Evolutionary conservation across 2,329 filamentous ascomycete genomes (phyloP), one percentile per base, ranked within the genome.

Genomic region (Magnaporthales sp.): DNA sequence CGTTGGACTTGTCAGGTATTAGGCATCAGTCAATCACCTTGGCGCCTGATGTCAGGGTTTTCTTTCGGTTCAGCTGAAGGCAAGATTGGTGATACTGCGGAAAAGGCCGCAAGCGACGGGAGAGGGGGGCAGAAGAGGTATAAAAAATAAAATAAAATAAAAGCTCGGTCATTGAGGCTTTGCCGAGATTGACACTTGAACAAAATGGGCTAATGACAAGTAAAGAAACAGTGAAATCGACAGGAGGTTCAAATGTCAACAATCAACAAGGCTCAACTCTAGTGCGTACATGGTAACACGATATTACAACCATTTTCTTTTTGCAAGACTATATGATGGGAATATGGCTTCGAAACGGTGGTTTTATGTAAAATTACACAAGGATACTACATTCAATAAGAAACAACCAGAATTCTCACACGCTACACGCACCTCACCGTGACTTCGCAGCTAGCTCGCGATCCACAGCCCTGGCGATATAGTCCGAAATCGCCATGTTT

Each of bases 401-500:
- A 46, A 2, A 46, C 8, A 19, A n/a, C 15, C 38, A 46, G n/a
- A 46, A 2, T 46, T 19, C 19, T 46, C 4, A 46, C 5, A 30
- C 22, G 9, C 27, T 62, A 8, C 27, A 29, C 19, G 5, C 13
- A 19, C 61, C 9, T 63, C n/a, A 32, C 30, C n/a, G 29, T 30
- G 61, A 63, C 31, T 22, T 32, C n/a, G 31, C 19, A 19, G n/a
- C n/a, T 22, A 85, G 66, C 63, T 86, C 85, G 73, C 75, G 77
- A n/a, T 77, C 80, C 61, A 90, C 74, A 0, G 83, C 81, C 71
- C 83, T 79, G 3, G 86, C 86, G 68, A 91, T 88, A 77, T 84
- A 85, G 73, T 91, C 86, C 63, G 86, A 81, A 71, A 91, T 83
- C 1, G 86, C 86, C 91, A 93, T 92, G 67, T 81, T 83, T 13